Base-by-base conservation (phyloP, 257 asterid genomes). In the Coffea canephora region DNA sequence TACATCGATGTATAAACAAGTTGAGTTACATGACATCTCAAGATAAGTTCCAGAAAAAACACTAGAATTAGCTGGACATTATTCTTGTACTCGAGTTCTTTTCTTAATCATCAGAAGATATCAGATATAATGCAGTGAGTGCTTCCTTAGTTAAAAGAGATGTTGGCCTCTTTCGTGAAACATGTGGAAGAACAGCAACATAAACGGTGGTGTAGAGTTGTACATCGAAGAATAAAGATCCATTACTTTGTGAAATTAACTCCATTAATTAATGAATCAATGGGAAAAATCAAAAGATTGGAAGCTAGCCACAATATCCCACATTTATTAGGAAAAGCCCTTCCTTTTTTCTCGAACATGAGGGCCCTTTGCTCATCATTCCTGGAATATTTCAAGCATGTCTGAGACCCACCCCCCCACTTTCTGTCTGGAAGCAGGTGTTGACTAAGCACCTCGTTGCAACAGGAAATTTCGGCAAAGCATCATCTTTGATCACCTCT, bases 331-430 rank as follows among this genome's bases (percentile, higher is more conserved):
- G 27, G 16, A 31, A 80, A 80, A 59, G 70, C 13, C 14, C 41
- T 62, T 77, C 49, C 54, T 77, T 86, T 86, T 83, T 70, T 45
- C 52, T 55, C 41, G 65, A 41, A 9, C 48, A 48, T 82, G 84
- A 79, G 91, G 89, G 89, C 83, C 96, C 90, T 84, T 86, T 68
- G 76, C 83, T 89, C 85, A 92, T 89, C 88, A 89, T 89, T 87
- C 74, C 59, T 77, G 88, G 97, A 90, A 88, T 92, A 90, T 88
- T 82, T 89, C 86, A 84, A 86, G 88, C 88, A 85, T 80, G 82
- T 74, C 64, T 69, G 46, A 77, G 90, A 68, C 95, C 92, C 91
- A 89, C 88, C 78, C 39, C 39, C 46, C 83, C 75, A 25, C 90
- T 83, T 90, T 92, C 83, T 87, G 92, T 87, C 91, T 80, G 77